Base-by-base conservation (phyloP, 208 protist species). In the Herpetomonas tarakana region DNA sequence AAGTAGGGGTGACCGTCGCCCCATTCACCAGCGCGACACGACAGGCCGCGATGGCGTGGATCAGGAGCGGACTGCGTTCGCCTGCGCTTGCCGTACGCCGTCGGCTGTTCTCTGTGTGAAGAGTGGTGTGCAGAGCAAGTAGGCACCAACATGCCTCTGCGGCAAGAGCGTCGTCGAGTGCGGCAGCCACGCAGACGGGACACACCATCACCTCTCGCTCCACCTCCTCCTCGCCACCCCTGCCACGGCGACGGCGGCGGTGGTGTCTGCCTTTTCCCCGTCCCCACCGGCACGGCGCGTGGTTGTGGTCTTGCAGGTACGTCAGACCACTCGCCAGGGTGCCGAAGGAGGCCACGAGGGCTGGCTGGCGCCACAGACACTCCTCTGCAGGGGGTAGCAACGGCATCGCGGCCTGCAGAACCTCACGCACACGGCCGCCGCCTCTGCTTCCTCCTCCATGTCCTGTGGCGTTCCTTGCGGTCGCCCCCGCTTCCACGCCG, bases 151-250 rank as follows among this genome's bases (percentile, higher is more conserved):
- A 31, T 1, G 74, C 71, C 41, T 85, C 71, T n/a, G 65, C 71
- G 0, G 67, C 83, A 0, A 80, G 31, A n/a, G 72, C 66, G 50
- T 79, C 55, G 11, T 76, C 71, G 12, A 81, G 52, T 24, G 80
- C 76, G 14, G 71, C 80, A 0, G 83, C 83, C 52, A 76, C 74
- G 68, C 79, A 91, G 50, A 87, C 30, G 11, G 76, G 75, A 29
- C 82, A 88, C n/a, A 52, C 28, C 24, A 54, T 31, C n/a, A 51
- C 50, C 24, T 6, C 16, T 38, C 9, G 19, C 55, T 31, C 12
- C 16, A 14, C 35, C 19, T 27, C 9, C 21, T 44, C 58, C 22
- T 49, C 2, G 1, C 25, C 26, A n/a, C 49, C 21, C 27, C 31
- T 47, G 24, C 19, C 18, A 19, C 31, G 27, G 38, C 1, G 18